Evolutionary conservation across 805 yeast genomes (phyloP), one percentile per base, ranked within the genome.

Genomic region (Metschnikowia continentalis): DNA sequence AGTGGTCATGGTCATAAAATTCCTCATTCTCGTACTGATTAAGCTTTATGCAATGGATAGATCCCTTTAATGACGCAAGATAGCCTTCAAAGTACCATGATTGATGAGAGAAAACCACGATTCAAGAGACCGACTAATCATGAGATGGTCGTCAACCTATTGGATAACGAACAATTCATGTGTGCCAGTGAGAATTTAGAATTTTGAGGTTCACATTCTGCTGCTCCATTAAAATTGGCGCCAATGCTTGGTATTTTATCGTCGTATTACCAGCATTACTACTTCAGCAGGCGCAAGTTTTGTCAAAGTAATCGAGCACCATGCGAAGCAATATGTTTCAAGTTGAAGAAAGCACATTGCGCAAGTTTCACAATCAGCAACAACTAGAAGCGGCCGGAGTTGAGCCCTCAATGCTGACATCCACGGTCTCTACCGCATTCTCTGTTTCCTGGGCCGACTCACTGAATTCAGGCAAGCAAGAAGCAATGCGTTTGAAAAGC

Each of bases 401-500:
- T 4, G 54, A 35, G 6, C 57, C 61, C 47, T 71, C 74, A 38
- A 71, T 68, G 49, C 61, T 67, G 23, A 73, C 72, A 48, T 73
- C 74, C 20, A 73, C 65, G 13, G 75, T 70, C 53, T 72, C 76
- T 14, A 70, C 69, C 10, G 48, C 54, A 45, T 58, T 53, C 15
- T 59, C 59, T n/a, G 56, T 42, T 23, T 57, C 59, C 19, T 57
- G 57, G 1, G 51, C 48, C 3, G 55, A 37, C 51, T 56, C 51
- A 32, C 63, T 65, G 47, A 89, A 83, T 49, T 91, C 97, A 1
- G 98, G 98, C 53, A 94, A 77, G 51, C 88, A 82, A 64, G 87
- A 88, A 13, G 98, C 99, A 55, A 92, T 87, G 64, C 86, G 88
- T 64, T 90, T 89, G 72, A 94, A 92, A 56, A 94, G 72, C 49